phyloP scores from a whole-genome alignment of 257 asterid species.

The Solanum chmielewskii region DNA sequence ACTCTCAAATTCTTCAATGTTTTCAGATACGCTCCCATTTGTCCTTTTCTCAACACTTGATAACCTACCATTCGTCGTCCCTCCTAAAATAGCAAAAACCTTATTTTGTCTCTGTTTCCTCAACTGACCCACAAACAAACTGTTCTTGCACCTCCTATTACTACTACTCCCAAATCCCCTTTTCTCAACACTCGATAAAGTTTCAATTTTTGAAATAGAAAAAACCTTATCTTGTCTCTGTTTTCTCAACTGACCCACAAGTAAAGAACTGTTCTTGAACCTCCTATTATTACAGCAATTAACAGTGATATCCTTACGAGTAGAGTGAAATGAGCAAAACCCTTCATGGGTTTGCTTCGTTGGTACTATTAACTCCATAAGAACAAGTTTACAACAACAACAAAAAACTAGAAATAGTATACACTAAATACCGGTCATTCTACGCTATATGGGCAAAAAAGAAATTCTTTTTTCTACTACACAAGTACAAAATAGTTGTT shows the following conservation, averaged over 20 bases:
- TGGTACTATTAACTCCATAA: constrained; percentile 52
- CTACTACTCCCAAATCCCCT: background rate
- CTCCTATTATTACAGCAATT: background rate
- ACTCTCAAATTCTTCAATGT: constrained; percentile 56
- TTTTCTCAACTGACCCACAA: constrained; percentile 12
- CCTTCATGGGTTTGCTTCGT: constrained; percentile 37
- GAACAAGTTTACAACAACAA: background rate
- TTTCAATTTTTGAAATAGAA: constrained; percentile 34
- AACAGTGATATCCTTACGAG: constrained; percentile 1
- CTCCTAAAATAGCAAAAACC: constrained; percentile 32
- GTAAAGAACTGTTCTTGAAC: background rate
- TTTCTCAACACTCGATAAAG: constrained; percentile 14
- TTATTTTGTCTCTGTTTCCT: constrained; percentile 16
- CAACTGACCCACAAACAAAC: constrained; percentile 1
- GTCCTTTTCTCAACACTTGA: constrained; percentile 12
- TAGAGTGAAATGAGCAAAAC: constrained; percentile 25
- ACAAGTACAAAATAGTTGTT: background rate
- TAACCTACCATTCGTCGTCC: constrained; percentile 37
- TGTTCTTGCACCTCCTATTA: background rate
- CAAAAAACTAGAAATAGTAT: background rate
- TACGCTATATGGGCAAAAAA: background rate
- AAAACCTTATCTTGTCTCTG: constrained; percentile 20
- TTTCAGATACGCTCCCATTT: constrained; percentile 15
- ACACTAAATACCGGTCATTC: background rate
- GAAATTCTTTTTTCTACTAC: background rate